Conservation (phyloP, 1,139 yeast genomes). For the Yamadazyma atmosphaerica region DNA sequence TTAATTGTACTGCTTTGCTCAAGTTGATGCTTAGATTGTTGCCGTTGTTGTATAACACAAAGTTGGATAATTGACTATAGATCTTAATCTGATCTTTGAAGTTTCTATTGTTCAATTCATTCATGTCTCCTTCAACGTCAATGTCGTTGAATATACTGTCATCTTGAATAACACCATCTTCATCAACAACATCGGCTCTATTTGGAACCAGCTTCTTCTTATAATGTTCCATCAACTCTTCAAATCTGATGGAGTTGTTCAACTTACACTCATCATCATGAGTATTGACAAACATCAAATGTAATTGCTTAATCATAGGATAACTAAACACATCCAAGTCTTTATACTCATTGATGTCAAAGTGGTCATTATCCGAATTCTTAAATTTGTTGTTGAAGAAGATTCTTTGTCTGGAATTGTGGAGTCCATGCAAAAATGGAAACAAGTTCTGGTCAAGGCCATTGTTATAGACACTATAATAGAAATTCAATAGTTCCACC, state of each 20-base stretch:
- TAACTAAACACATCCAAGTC: conserved; percentile 9
- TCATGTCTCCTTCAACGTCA: conserved; percentile 2
- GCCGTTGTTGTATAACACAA: conserved; percentile 31
- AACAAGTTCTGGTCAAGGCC: conserved; percentile 25
- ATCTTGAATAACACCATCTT: conserved; percentile 1
- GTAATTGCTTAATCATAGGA: conserved; percentile 13
- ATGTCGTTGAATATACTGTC: conserved; percentile 2
- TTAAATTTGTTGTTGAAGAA: conserved; percentile 18
- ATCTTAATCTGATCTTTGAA: conserved; percentile 30
- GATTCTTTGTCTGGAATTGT: conserved; percentile 27
- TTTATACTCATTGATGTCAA: conserved; percentile 11
- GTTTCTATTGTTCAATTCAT: conserved; percentile 33
- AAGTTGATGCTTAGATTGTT: conserved; percentile 14
- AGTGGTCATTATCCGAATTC: conserved; percentile 12
- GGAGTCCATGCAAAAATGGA: conserved; percentile 41
- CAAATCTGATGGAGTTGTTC: conserved; percentile 13
- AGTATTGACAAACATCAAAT: conserved; percentile 16
- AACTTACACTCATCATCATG: conserved; percentile 11
- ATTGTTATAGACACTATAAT: conserved; percentile 22
- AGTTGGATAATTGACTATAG: conserved; percentile 35
- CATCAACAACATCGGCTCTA: background rate
- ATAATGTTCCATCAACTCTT: conserved; percentile 9
- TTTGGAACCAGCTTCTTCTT: background rate
- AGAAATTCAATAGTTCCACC: conserved; percentile 24
- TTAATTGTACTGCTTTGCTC: conserved; percentile 15